A percentile compares a stretch with the other conserved stretches of the same genome.
These are phyloP conservation scores for Dothistroma pini DNA, from an alignment of 2,329 filamentous ascomycete genomes.

Conservation along the genomic window DNA sequence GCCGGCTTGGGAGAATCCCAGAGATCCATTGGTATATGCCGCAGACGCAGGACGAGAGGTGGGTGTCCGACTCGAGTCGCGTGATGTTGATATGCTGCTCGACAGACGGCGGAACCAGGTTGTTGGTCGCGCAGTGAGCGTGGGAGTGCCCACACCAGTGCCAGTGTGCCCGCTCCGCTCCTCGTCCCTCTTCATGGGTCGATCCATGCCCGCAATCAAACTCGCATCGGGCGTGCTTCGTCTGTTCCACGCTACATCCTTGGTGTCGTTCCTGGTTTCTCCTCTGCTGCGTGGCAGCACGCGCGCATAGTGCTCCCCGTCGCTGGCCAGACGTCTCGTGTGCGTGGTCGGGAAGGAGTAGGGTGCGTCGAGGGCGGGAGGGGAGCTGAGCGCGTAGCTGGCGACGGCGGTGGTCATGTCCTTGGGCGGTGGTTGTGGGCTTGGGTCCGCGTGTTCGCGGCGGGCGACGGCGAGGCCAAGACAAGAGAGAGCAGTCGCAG, in stretches of 20 bases:
- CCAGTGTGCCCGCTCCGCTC: conserved; percentile 7
- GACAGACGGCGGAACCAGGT: conserved; percentile 69
- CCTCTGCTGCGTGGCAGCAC: conserved; percentile 9
- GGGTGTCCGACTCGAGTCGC: conserved; percentile 45
- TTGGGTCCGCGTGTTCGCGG: conserved; percentile 12
- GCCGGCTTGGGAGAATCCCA: conserved; percentile 44
- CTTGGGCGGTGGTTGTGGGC: conserved; percentile 10
- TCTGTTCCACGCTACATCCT: conserved; percentile 11
- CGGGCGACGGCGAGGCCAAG: conserved; percentile 43
- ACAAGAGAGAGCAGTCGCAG: conserved; percentile 56
- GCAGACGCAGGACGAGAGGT: conserved; percentile 64
- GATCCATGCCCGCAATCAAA: conserved; percentile 20
- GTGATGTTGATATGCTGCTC: conserved; percentile 33
- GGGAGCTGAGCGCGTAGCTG: conserved; percentile 18
- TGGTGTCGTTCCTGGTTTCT: neutral
- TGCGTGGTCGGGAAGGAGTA: conserved; percentile 7
- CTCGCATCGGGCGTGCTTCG: conserved; percentile 16
- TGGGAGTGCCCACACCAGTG: neutral
- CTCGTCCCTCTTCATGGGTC: conserved; percentile 12
- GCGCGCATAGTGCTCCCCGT: conserved; percentile 13
- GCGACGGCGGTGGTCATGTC: conserved; percentile 25
- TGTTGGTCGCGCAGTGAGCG: conserved; percentile 16
- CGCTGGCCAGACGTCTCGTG: conserved; percentile 16
- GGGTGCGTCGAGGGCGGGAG: conserved; percentile 9
- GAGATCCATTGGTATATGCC: conserved; percentile 54